Conservation (phyloP, 345 rosid genomes). For the Brassica nigra region DNA sequence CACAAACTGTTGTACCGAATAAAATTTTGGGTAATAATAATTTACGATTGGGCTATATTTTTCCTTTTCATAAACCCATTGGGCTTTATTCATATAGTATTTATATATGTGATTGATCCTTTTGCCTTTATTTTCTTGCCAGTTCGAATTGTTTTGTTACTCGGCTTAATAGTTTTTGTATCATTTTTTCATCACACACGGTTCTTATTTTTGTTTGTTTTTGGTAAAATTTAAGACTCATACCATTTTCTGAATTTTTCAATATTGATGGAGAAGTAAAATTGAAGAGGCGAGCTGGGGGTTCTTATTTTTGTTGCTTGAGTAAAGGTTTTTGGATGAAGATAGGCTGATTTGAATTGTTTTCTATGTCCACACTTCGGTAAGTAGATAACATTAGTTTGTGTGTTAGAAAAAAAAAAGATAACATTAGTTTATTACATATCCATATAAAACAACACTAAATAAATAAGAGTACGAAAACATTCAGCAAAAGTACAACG, state of each 20-base stretch:
- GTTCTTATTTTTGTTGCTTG: no score
- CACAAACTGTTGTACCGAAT: background rate
- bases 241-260: no score
- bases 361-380: background rate
- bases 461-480: background rate
- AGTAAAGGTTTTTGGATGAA: background rate
- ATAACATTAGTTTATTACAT: background rate
- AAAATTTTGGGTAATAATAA: background rate
- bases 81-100: constrained; percentile 6
- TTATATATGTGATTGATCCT: no score
- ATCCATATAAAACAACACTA: background rate
- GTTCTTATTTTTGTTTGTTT: no score
- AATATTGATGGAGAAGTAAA: no score
- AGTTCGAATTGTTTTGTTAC: background rate
- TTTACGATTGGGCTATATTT: background rate
- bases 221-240: no score
- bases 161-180: background rate
- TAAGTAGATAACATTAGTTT: background rate
- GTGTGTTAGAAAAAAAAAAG: no score
- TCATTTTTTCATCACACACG: no score
- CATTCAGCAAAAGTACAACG: constrained; percentile 4
- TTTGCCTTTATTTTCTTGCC: background rate
- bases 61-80: constrained; percentile 20
- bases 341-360: background rate
- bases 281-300: no score